These are phyloP conservation scores for Kwoniella bestiolae DNA, from an alignment of 768 basidiomycete genomes.

Conservation along the genomic window DNA sequence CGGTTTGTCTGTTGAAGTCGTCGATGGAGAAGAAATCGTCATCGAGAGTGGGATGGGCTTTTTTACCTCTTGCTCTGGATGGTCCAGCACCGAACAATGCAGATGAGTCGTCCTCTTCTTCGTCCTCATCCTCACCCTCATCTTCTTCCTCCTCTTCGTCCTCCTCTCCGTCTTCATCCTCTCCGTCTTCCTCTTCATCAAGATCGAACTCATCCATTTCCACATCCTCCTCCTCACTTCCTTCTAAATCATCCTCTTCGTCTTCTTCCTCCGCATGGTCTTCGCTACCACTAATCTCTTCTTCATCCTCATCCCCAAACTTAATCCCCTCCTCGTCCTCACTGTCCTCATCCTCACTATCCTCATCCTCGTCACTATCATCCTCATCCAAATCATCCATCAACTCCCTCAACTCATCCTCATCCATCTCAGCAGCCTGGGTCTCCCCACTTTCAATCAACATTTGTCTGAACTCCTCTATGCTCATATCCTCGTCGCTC, in stretches of 20 bases:
- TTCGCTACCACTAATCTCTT: conserved; percentile 24
- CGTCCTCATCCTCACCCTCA: conserved; percentile 40
- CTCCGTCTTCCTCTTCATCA: conserved; percentile 27
- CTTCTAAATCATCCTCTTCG: conserved; percentile 60
- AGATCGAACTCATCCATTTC: conserved; percentile 38
- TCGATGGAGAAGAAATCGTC: conserved; percentile 89
- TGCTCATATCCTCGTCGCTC: conserved; percentile 56
- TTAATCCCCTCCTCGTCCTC: conserved; percentile 34
- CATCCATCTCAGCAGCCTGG: conserved; percentile 11
- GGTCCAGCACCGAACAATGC: conserved; percentile 44
- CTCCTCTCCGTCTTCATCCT: conserved; percentile 29
- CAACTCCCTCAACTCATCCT: conserved; percentile 19
- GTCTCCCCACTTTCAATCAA: conserved; percentile 32
- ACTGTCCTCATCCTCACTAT: conserved; percentile 55
- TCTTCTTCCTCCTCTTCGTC: conserved; percentile 48
- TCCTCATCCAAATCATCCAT: conserved; percentile 31
- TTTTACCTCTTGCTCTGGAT: conserved; percentile 29
- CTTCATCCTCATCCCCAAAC: conserved; percentile 35
- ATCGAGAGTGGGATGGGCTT: conserved; percentile 67
- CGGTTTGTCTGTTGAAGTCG: conserved; percentile 83
- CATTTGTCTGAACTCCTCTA: conserved; percentile 33
- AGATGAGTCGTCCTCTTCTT: conserved; percentile 54
- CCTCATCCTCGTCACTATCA: conserved; percentile 53
- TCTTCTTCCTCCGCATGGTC: conserved; percentile 36
- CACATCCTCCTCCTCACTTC: conserved; percentile 39